A percentile compares a stretch with the other conserved stretches of the same genome.
phyloP scores from a whole-genome alignment of 2,329 filamentous ascomycete species.

The Cladophialophora chaetospira region DNA sequence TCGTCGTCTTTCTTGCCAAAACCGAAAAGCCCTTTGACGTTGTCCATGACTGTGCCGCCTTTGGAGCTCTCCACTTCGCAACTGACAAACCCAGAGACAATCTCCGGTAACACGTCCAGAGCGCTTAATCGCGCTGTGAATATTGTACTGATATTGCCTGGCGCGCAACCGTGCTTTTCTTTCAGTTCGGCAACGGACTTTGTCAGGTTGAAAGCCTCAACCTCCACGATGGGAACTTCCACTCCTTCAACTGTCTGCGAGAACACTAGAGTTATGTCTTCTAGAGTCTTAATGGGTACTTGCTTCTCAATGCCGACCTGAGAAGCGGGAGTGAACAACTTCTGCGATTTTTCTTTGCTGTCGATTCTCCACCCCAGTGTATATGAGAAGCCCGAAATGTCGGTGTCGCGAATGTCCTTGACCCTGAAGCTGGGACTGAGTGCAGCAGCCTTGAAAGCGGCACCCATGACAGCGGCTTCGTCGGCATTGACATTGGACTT shows the following conservation, averaged over 20 bases:
- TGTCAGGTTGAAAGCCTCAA: slow-evolving; percentile 84
- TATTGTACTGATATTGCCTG: slow-evolving; percentile 76
- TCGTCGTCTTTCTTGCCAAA: slow-evolving; percentile 81
- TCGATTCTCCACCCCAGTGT: slow-evolving; percentile 75
- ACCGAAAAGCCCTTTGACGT: slow-evolving; percentile 93
- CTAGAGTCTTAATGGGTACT: slow-evolving; percentile 76
- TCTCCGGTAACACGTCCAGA: slow-evolving; percentile 76
- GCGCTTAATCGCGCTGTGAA: slow-evolving; percentile 72
- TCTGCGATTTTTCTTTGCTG: slow-evolving; percentile 73
- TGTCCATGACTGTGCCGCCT: slow-evolving; percentile 83
- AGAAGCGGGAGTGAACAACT: slow-evolving; percentile 78
- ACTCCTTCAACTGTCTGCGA: slow-evolving; percentile 66
- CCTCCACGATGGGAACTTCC: slow-evolving; percentile 64
- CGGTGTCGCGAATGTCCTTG: slow-evolving; percentile 88
- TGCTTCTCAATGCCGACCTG: slow-evolving; percentile 79
- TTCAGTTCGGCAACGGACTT: slow-evolving; percentile 76
- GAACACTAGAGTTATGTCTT: slow-evolving; percentile 79
- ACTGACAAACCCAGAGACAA: slow-evolving; percentile 74
- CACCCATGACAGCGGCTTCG: slow-evolving; percentile 93
- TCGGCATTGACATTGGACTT: slow-evolving; percentile 95
- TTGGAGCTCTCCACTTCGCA: slow-evolving; percentile 76
- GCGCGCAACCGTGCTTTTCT: slow-evolving; percentile 74
- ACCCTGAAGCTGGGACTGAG: slow-evolving; percentile 95
- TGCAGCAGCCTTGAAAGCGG: slow-evolving; percentile 88
- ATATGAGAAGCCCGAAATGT: slow-evolving; percentile 72